Evolutionary conservation across 176 grass and related monocot genomes (phyloP), one percentile per base, ranked within the genome.

Genomic region (Elymus sibiricus): DNA sequence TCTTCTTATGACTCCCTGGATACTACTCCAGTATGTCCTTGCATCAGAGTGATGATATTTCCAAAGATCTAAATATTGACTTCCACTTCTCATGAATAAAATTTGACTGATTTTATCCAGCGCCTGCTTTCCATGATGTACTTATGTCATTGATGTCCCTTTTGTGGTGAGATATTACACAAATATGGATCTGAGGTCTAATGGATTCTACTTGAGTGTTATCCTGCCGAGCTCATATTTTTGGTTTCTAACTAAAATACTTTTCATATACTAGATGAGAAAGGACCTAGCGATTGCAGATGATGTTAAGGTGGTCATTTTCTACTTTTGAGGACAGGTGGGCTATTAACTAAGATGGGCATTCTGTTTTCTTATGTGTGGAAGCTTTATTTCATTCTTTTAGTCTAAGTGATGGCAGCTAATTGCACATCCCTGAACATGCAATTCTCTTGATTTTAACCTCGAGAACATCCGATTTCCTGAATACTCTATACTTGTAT

Each of bases 311-410:
- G 39, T 42, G 39, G 9, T 11, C 39, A 42, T 42, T 42, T 98
- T 95, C 83, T 95, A 98, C 79, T 95, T 98, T 82, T 93, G 93
- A 43, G 96, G 96, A 82, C 96, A 98, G 90, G 96, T 98, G 70
- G 26, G 29, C 34, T 21, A 64, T 84, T 84, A 46, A 31, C 27
- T 64, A 79, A 25, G 51, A 26, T 16, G 29, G 19, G 78, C 9
- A 58, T 34, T 73, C 0, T 40, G 15, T 72, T 62, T 19, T 16
- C 42, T 77, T 70, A 82, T 51, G 5, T 31, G 13, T 82, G 62
- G 51, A 46, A 39, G 25, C 1, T n/a, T 37, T 71, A 51, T 31
- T 58, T 34, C 0, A 26, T 72, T 5, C 38, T 72, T 7, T 10
- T 78, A 70, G 26, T 9, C 8, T 8, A 22, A 65, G 7, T 64